phyloP scores from a whole-genome alignment of 345 rosid species.

The Anacardium occidentale region DNA sequence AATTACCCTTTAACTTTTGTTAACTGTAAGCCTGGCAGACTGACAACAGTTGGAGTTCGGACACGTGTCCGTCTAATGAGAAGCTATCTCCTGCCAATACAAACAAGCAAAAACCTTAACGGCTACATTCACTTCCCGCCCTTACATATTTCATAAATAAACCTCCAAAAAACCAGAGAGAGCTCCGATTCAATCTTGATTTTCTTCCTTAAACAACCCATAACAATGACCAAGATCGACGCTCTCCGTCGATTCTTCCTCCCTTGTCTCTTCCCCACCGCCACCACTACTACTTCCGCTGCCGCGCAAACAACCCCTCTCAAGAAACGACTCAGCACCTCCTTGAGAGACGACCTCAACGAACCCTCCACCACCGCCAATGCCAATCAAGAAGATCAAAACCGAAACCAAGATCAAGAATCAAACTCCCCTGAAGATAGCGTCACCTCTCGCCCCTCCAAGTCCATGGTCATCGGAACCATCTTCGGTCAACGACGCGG shows the following conservation, averaged over 20 bases:
- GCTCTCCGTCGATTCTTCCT: slow-evolving; percentile 71
- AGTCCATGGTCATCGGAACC: slow-evolving; percentile 81
- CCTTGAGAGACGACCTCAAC: slow-evolving; percentile 58
- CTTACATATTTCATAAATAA: slow-evolving; percentile 5
- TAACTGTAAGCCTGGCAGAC: no score
- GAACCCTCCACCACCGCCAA: slow-evolving; percentile 11
- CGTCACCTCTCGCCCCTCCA: slow-evolving; percentile 54
- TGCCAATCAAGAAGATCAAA: slow-evolving; percentile 7
- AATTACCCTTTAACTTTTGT: no score
- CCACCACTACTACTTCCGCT: slow-evolving; percentile 28
- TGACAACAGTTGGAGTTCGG: no score
- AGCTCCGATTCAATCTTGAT: neutral
- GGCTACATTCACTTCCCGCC: slow-evolving; percentile 29
- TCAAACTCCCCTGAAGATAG: slow-evolving; percentile 32
- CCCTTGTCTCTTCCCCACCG: slow-evolving; percentile 56
- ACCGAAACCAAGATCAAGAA: slow-evolving; percentile 22
- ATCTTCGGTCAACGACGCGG: slow-evolving; percentile 77
- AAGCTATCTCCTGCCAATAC: neutral
- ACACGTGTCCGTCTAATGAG: neutral
- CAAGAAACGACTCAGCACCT: slow-evolving; percentile 76
- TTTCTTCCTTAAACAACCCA: neutral
- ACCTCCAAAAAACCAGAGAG: neutral
- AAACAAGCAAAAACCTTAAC: slow-evolving; percentile 14
- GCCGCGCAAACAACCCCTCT: slow-evolving; percentile 20
- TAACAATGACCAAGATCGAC: slow-evolving; percentile 58